Percentiles rank a stretch among this genome's conserved stretches.
Conservation (phyloP, 2,329 filamentous ascomycete species). For the Camptophora hylomeconis region DNA sequence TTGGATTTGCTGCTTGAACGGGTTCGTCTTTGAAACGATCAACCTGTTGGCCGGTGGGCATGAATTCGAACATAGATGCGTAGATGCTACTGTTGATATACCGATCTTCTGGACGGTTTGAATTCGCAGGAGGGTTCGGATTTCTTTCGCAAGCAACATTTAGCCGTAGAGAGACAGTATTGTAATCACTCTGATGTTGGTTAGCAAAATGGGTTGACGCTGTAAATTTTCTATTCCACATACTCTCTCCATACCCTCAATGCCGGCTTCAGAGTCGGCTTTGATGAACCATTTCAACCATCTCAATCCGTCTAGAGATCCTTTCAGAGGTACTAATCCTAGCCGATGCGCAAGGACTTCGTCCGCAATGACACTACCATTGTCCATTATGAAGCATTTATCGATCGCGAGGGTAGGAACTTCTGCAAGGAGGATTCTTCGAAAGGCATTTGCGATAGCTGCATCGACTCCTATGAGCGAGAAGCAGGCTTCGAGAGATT, state of each 20-base stretch:
- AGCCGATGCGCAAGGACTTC: constrained; percentile 86
- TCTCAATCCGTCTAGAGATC: constrained; percentile 61
- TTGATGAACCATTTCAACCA: constrained; percentile 75
- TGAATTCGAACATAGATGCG: constrained; percentile 63
- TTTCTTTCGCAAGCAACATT: constrained; percentile 72
- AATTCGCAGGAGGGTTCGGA: constrained; percentile 53
- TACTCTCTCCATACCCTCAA: constrained; percentile 23
- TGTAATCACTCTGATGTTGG: constrained; percentile 64
- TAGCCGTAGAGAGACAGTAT: constrained; percentile 71
- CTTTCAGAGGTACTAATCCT: constrained; percentile 80
- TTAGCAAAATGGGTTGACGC: no score
- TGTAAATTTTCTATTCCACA: no score
- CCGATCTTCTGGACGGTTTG: constrained; percentile 69
- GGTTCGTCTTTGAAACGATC: constrained; percentile 47
- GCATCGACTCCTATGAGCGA: constrained; percentile 87
- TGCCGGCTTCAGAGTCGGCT: constrained; percentile 42
- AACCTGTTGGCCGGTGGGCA: constrained; percentile 56
- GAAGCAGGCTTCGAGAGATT: constrained; percentile 66
- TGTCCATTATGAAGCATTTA: constrained; percentile 84
- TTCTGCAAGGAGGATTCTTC: constrained; percentile 87
- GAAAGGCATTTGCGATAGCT: constrained; percentile 90
- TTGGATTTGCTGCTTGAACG: constrained; percentile 70
- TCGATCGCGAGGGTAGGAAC: constrained; percentile 91
- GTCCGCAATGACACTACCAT: constrained; percentile 95
- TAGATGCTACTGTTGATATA: constrained; percentile 81